These are phyloP conservation scores for Grammothele lineata DNA, from an alignment of 768 basidiomycete genomes.

Conservation along the genomic window DNA sequence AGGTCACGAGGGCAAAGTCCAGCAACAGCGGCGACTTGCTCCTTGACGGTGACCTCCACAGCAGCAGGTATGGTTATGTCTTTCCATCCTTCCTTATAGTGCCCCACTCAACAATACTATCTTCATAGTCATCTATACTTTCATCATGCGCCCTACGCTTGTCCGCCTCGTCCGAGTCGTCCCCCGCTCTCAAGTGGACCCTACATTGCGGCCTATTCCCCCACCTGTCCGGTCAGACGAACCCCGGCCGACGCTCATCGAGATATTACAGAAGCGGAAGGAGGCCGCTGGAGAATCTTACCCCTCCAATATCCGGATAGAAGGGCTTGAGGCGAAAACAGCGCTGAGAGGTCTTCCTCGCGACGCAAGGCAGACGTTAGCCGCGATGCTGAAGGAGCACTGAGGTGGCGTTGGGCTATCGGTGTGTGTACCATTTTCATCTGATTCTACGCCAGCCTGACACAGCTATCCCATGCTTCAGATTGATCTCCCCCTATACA, in stretches of 20 bases:
- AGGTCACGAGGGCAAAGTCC: too few relatives aligned
- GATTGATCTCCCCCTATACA: too few relatives aligned
- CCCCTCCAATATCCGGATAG: conserved; percentile 48
- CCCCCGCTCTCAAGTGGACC: conserved; percentile 28
- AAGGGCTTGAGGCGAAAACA: conserved; percentile 33
- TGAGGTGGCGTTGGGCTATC: too few relatives aligned
- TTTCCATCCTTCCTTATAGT: too few relatives aligned
- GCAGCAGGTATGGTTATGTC: too few relatives aligned
- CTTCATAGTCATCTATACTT: background rate
- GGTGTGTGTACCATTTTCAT: too few relatives aligned
- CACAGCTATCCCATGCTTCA: too few relatives aligned
- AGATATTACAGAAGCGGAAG: conserved; percentile 38
- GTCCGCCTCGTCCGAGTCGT: conserved; percentile 35
- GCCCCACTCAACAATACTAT: too few relatives aligned
- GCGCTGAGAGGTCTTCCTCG: conserved; percentile 37
- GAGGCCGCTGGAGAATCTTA: conserved; percentile 34
- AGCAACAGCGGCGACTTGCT: too few relatives aligned
- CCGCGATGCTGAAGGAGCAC: conserved; percentile 30
- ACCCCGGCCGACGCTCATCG: conserved; percentile 32
- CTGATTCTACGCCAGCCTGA: too few relatives aligned
- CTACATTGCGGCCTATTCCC: conserved; percentile 21
- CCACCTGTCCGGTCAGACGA: conserved; percentile 23
- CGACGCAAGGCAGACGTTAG: conserved; percentile 35
- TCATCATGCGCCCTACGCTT: conserved; percentile 29
- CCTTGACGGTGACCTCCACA: too few relatives aligned